Conservation (phyloP, 2,329 filamentous ascomycete genomes). For the Cladosporium colombiae region DNA sequence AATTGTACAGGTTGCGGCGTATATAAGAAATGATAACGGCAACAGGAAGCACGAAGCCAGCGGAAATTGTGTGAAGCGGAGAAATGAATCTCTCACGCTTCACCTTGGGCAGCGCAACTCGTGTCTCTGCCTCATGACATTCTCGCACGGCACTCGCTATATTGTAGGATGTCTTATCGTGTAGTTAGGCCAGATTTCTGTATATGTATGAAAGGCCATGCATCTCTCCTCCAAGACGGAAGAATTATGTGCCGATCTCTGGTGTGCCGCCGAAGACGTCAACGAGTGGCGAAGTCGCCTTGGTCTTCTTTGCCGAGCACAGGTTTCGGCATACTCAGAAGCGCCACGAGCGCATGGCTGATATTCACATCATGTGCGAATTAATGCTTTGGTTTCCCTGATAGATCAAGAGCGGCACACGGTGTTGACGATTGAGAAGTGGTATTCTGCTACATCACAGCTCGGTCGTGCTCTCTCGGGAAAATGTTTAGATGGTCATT, state of each 20-base stretch:
- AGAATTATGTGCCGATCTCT: constrained; percentile 4
- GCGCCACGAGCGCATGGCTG: neutral
- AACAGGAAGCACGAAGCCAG: neutral
- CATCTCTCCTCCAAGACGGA: neutral
- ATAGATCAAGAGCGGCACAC: neutral
- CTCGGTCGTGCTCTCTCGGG: neutral
- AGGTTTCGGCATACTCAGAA: neutral
- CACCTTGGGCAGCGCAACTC: neutral
- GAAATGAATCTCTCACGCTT: neutral
- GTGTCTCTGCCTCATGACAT: neutral
- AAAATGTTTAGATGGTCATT: neutral
- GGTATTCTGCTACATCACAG: neutral
- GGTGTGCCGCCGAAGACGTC: constrained; percentile 13
- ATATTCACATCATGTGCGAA: neutral
- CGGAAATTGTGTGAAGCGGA: neutral
- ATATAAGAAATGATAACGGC: neutral
- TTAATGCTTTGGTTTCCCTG: neutral
- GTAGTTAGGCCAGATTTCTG: neutral
- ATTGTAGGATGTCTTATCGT: neutral
- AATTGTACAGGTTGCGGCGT: neutral
- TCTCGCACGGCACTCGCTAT: neutral
- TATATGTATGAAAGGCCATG: neutral
- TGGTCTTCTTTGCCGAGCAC: neutral
- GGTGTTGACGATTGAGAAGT: neutral
- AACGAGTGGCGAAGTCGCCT: constrained; percentile 17